Evolutionary conservation across 192 early-diverging fungal genomes (phyloP), one percentile per base, ranked within the genome.

Genomic region (Podila horticola): DNA sequence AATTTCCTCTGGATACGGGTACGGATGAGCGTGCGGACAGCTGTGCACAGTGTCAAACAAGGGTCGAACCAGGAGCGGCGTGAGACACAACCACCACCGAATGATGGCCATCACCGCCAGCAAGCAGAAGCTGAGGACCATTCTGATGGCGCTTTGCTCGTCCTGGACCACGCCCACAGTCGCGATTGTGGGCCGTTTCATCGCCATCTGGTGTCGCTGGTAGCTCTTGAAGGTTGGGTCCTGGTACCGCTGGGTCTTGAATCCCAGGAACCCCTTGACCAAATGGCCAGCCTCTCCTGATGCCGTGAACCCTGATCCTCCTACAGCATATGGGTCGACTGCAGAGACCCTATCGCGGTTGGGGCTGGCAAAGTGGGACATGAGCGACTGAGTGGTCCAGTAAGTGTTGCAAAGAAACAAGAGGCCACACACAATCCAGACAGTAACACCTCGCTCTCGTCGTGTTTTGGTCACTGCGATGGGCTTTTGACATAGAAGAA

Each of bases 361-460:
- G 0, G 76, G 64, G 6, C 33, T 26, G 1, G 70, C 63, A 36
- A 79, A 79, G 11, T 79, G 66, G 30, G 64, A 48, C 5, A 79
- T 68, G 4, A 79, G 22, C 2, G 60, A 64, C 17, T 79, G 76
- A 30, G 70, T 71, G 26, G 76, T 79, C 76, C 76, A 79, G 17
- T 79, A 79, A 2, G 76, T 79, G 48, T 79, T 79, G 55, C 76
- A 79, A 10, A 79, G 65, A 51, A 79, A 79, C 33, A 79, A 62
- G 38, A 79, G 69, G 4, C 70, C 76, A 51, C 76, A 79, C 4
- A 64, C 69, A 19, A 79, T 71, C 76, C 76, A 79, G 7, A 79
- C 76, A 3, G 76, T 72, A 10, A 68, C 76, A 41, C 76, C 76
- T 41, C 76, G 76, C 50, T 79, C 70, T 19, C 29, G 64, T 4